A percentile compares a stretch with the other conserved stretches of the same genome.
These are phyloP conservation scores for Metschnikowia aberdeeniae DNA, from an alignment of 805 yeast genomes.

Conservation along the genomic window DNA sequence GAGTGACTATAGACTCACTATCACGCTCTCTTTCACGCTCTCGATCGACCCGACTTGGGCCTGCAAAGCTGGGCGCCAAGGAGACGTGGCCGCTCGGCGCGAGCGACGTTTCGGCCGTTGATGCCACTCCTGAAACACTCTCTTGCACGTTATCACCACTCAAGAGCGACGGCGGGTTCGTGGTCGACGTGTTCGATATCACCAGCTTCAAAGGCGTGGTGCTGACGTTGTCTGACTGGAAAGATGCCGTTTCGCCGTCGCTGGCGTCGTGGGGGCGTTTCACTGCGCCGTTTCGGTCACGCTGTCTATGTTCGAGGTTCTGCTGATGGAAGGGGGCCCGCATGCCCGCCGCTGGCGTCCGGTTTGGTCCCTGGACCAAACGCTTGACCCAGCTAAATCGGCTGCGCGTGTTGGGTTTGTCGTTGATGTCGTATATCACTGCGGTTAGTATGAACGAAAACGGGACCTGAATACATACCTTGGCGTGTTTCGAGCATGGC, in stretches of 20 bases:
- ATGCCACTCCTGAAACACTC: conserved; percentile 32
- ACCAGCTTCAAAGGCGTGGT: conserved; percentile 48
- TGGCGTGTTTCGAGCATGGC: conserved; percentile 1
- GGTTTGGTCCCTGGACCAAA: conserved; percentile 35
- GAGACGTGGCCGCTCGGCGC: conserved; percentile 37
- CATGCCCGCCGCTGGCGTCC: conserved; percentile 10
- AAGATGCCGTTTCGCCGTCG: conserved; percentile 14
- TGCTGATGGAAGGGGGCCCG: conserved; percentile 11
- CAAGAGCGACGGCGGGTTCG: conserved; percentile 37
- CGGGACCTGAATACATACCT: neutral
- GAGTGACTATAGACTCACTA: conserved; percentile 40
- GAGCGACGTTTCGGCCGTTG: conserved; percentile 49
- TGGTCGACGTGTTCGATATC: conserved; percentile 35
- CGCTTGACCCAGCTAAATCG: conserved; percentile 41
- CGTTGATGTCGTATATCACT: conserved; percentile 13
- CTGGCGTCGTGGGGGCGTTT: conserved; percentile 13
- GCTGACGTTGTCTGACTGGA: conserved; percentile 36
- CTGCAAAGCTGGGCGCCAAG: conserved; percentile 12
- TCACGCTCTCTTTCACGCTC: conserved; percentile 29
- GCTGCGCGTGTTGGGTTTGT: conserved; percentile 28
- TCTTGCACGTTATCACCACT: conserved; percentile 30
- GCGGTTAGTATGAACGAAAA: neutral
- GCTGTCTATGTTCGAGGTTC: conserved; percentile 1
- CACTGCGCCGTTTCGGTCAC: conserved; percentile 2
- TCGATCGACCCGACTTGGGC: conserved; percentile 7